Evolutionary conservation across 768 basidiomycete species (phyloP).

Genomic region (Pulveroboletus frians): DNA sequence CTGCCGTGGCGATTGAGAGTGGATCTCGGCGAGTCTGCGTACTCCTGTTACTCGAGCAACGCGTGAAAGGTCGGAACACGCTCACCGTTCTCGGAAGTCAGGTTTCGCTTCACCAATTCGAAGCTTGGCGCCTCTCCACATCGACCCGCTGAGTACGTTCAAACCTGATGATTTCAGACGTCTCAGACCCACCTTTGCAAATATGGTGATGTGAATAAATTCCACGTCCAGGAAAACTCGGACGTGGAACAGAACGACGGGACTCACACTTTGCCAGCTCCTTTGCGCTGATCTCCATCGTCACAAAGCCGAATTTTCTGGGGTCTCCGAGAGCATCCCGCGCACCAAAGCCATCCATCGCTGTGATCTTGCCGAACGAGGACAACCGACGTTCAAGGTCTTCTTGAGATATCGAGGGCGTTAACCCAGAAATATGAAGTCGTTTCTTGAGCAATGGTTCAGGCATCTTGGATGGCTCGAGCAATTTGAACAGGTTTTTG

Average conservation of each 20-base stretch:
- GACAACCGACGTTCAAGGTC: slow-evolving; percentile 58
- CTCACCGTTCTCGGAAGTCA: slow-evolving; percentile 60
- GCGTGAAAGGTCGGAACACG: background rate
- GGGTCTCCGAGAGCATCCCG: slow-evolving; percentile 61
- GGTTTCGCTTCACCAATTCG: slow-evolving; percentile 81
- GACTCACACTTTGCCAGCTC: slow-evolving; percentile 62
- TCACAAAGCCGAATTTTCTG: slow-evolving; percentile 69
- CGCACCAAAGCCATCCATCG: slow-evolving; percentile 65
- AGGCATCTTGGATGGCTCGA: slow-evolving; percentile 6
- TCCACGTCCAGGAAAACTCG: background rate
- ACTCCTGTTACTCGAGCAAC: background rate
- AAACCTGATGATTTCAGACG: slow-evolving; percentile 44
- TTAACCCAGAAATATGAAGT: slow-evolving; percentile 72
- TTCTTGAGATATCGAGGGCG: slow-evolving; percentile 51
- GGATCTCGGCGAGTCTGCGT: slow-evolving; percentile 10
- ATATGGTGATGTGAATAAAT: background rate
- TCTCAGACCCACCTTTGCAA: background rate
- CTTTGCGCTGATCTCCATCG: slow-evolving; percentile 56
- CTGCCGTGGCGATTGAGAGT: slow-evolving; percentile 11
- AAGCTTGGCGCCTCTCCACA: slow-evolving; percentile 84
- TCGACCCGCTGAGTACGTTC: slow-evolving; percentile 72
- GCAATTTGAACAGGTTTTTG: background rate
- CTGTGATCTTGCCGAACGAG: slow-evolving; percentile 62
- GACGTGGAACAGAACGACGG: background rate
- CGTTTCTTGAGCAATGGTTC: slow-evolving; percentile 44